Evolutionary conservation across 1,284 basidiomycete genomes (phyloP), one percentile per base, ranked within the genome.

Genomic region (Mycosarcoma maydis): DNA sequence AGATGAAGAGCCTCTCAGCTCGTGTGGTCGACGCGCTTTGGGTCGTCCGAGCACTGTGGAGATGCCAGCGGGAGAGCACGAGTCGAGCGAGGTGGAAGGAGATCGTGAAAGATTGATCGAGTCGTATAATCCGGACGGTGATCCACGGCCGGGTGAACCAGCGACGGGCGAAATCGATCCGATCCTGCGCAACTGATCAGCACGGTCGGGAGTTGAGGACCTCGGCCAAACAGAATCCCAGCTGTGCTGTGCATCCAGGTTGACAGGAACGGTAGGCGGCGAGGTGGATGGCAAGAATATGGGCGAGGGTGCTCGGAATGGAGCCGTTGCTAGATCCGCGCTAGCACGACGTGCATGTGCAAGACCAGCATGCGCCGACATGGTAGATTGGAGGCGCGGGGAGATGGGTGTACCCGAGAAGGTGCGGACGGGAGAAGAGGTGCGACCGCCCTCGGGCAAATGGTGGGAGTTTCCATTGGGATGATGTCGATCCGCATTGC

Each of bases 151-250:
- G 34, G 58, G 58, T 9, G 56, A 60, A 6, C 49, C 56, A n/a
- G 56, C 47, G 10, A 64, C 56, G 22, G 65, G 59, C 16, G 65
- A 52, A 32, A 45, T 44, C 33, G 66, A 65, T 32, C 64, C 56
- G n/a, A 70, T 48, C 16, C 68, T 43, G 33, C 64, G 56, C 33
- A 57, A 33, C 48, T 67, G 47, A 33, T 73, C 55, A 17, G 60
- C 34, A 24, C 55, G 59, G 29, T 66, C 67, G 6, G 57, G 60
- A 26, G 58, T 69, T 10, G 65, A 67, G 3, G 66, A 62, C 22
- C 64, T 47, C 7, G 72, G 72, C 75, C 75, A 76, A n/a, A 76
- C 52, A 11, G 75, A 75, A 47, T 76, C 75, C 59, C 70, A 70
- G 40, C 59, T 57, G 43, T 73, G 70, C 41, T 76, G 61, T 13